Evolutionary conservation across 176 grass and related monocot species (phyloP).

Genomic region (Triticum dicoccoides): DNA sequence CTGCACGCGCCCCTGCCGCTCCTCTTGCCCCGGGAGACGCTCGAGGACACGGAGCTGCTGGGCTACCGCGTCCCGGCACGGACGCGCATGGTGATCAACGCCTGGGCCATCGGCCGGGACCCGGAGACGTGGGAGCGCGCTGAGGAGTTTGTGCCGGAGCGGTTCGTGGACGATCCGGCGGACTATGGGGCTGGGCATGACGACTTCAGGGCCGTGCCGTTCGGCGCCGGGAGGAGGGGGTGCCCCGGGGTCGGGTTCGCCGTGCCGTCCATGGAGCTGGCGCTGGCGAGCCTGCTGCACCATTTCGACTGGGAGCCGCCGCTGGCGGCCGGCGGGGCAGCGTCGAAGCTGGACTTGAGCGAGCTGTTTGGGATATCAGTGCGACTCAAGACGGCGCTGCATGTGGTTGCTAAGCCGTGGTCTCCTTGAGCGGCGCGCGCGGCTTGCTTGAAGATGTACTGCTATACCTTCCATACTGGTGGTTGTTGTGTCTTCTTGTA

Average conservation of each 20-base stretch:
- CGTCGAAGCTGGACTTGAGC: conserved; percentile 1
- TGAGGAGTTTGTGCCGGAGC: conserved; percentile 47
- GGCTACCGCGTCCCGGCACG: conserved; percentile 6
- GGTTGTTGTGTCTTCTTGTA: not conserved
- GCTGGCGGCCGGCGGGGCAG: not conserved
- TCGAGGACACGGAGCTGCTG: conserved; percentile 35
- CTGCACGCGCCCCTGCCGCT: conserved; percentile 45
- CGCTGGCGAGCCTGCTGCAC: conserved; percentile 28
- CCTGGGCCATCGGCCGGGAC: conserved; percentile 49
- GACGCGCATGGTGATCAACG: conserved; percentile 46
- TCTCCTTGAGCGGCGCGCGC: not conserved
- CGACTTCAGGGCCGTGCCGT: conserved; percentile 55
- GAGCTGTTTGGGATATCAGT: conserved; percentile 36
- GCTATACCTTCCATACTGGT: not conserved
- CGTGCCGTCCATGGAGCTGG: conserved; percentile 16
- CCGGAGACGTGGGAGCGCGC: conserved; percentile 38
- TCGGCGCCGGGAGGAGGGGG: conserved; percentile 53
- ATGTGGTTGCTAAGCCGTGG: conserved; percentile 29
- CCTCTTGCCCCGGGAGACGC: conserved; percentile 44
- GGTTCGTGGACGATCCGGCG: conserved; percentile 4
- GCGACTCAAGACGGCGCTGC: conserved; percentile 26
- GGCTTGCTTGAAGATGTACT: not conserved
- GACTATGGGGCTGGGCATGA: conserved; percentile 10
- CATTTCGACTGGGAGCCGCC: conserved; percentile 45
- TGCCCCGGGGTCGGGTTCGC: conserved; percentile 51